Conservation (phyloP, 805 yeast species). For the Suhomyces xylopsoci region DNA sequence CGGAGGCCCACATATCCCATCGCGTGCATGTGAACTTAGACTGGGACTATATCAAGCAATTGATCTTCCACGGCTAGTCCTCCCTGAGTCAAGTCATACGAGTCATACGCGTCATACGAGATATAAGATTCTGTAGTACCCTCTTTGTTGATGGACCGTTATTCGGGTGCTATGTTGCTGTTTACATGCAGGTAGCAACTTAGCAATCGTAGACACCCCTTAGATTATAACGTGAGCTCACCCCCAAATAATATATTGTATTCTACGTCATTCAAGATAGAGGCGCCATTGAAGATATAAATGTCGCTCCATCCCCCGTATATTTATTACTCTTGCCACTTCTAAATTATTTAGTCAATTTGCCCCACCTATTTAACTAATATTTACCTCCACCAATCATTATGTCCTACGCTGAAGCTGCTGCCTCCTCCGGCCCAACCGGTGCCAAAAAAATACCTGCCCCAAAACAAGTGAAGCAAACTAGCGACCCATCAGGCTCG, state of each 20-base stretch:
- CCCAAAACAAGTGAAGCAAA: constrained; percentile 21
- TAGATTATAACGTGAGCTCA: neutral
- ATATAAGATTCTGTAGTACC: neutral
- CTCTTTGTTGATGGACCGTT: neutral
- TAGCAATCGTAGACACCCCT: neutral
- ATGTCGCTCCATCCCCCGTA: neutral
- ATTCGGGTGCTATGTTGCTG: neutral
- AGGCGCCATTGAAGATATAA: neutral
- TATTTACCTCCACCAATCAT: neutral
- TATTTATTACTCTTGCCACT: neutral
- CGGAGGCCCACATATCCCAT: neutral
- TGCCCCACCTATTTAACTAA: neutral
- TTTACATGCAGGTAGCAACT: constrained; percentile 4
- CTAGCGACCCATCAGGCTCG: constrained; percentile 21
- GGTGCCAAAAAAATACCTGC: constrained; percentile 31
- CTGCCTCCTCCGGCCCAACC: constrained; percentile 37
- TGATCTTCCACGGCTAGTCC: neutral
- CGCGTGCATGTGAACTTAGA: neutral
- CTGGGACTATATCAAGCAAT: neutral
- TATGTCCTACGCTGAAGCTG: constrained; percentile 39
- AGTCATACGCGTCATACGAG: neutral
- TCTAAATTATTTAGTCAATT: neutral
- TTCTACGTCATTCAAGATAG: constrained; percentile 1
- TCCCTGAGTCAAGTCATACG: neutral
- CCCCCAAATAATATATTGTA: neutral